Evolutionary conservation across 768 basidiomycete species (phyloP).

Genomic region (Boletus reticulatus): DNA sequence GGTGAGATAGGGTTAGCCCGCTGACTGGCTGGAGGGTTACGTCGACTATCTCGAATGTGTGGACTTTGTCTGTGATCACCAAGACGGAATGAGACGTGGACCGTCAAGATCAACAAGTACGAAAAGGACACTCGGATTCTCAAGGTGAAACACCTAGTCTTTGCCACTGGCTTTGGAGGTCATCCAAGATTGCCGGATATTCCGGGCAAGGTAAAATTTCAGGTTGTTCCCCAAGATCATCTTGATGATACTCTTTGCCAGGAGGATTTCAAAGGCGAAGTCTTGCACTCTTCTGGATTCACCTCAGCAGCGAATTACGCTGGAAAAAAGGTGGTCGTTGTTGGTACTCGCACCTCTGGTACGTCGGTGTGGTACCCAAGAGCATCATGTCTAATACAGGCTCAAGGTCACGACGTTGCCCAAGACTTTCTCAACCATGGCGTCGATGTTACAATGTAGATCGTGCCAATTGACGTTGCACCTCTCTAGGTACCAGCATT

Average conservation of each 20-base stretch:
- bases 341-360: constrained; percentile 66
- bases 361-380: background rate
- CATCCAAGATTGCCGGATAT: too few species aligned
- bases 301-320: constrained; percentile 45
- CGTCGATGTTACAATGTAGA: constrained; percentile 30
- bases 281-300: constrained; percentile 53
- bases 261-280: constrained; percentile 53
- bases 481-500: background rate
- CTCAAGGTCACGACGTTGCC: constrained; percentile 36
- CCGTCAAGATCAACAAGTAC: constrained; percentile 37
- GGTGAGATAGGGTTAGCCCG: constrained; percentile 39
- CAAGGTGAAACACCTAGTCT: too few species aligned
- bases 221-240: background rate
- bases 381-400: constrained; percentile 7
- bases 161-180: too few species aligned
- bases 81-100: constrained; percentile 43
- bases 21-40: constrained; percentile 65
- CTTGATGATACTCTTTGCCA: constrained; percentile 9
- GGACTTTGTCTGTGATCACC: constrained; percentile 51
- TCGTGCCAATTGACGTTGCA: too few species aligned
- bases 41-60: constrained; percentile 57
- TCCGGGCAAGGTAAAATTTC: too few species aligned
- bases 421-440: constrained; percentile 33
- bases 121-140: constrained; percentile 35
- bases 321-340: constrained; percentile 63